Conservation (phyloP, 2,329 filamentous ascomycete species). For the Ascochyta lentis region DNA sequence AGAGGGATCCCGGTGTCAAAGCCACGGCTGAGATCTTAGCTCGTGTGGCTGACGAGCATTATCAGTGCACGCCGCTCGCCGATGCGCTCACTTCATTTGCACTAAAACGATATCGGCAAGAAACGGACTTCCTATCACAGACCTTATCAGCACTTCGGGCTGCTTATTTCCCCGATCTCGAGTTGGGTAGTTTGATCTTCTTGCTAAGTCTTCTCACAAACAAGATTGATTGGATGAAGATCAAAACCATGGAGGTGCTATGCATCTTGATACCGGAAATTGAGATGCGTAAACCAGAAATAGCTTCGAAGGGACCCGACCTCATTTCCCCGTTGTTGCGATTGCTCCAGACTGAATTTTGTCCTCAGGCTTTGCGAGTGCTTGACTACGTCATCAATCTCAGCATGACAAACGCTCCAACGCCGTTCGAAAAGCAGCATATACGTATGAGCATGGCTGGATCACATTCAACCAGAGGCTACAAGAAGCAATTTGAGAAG, state of each 20-base stretch:
- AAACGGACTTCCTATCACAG: slow-evolving; percentile 77
- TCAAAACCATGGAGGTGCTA: slow-evolving; percentile 90
- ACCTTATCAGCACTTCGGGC: slow-evolving; percentile 76
- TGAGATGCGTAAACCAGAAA: slow-evolving; percentile 90
- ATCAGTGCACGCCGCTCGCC: slow-evolving; percentile 72
- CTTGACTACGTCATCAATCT: slow-evolving; percentile 96
- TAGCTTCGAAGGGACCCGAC: slow-evolving; percentile 90
- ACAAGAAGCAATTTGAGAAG: slow-evolving; percentile 92
- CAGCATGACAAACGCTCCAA: slow-evolving; percentile 80
- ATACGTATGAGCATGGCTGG: slow-evolving; percentile 98
- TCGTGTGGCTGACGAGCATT: slow-evolving; percentile 74
- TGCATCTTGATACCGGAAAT: slow-evolving; percentile 85
- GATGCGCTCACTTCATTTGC: slow-evolving; percentile 74
- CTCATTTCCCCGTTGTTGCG: slow-evolving; percentile 91
- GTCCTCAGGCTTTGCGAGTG: slow-evolving; percentile 88
- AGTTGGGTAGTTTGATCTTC: slow-evolving; percentile 87
- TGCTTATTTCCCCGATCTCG: slow-evolving; percentile 80
- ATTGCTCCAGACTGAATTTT: slow-evolving; percentile 90
- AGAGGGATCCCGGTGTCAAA: slow-evolving; percentile 56
- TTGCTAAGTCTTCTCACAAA: slow-evolving; percentile 92
- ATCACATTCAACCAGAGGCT: slow-evolving; percentile 76
- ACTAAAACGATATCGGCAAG: slow-evolving; percentile 68
- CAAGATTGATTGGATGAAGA: slow-evolving; percentile 84
- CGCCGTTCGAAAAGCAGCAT: slow-evolving; percentile 89
- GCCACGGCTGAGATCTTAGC: slow-evolving; percentile 74